These are phyloP conservation scores for Fusarium phyllophilum DNA, from an alignment of 2,329 filamentous ascomycete species.

Conservation along the genomic window DNA sequence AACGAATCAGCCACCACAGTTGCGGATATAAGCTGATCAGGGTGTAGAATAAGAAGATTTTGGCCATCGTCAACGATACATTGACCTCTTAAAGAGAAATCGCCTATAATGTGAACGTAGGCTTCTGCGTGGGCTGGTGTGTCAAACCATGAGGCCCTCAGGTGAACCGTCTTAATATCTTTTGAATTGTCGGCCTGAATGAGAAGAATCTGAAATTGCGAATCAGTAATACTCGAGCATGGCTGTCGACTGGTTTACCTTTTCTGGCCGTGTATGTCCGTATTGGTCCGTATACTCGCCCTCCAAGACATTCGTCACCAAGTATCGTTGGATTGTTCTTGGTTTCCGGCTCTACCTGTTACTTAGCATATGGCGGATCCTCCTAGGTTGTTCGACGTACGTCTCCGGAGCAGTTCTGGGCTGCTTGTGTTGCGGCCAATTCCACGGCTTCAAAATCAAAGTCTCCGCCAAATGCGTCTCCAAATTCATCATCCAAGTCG, in stretches of 20 bases:
- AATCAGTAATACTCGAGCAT: conserved; percentile 26
- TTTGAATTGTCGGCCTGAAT: conserved; percentile 82
- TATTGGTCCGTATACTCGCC: conserved; percentile 73
- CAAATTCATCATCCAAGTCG: conserved; percentile 48
- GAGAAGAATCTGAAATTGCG: conserved; percentile 71
- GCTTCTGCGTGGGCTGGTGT: conserved; percentile 79
- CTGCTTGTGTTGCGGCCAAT: conserved; percentile 76
- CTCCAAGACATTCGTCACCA: conserved; percentile 78
- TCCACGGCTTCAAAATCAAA: conserved; percentile 83
- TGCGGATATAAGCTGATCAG: conserved; percentile 93
- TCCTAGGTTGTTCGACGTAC: conserved; percentile 50
- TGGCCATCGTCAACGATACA: conserved; percentile 85
- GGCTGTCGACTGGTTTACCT: conserved; percentile 63
- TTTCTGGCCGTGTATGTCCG: conserved; percentile 71
- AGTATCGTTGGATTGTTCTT: conserved; percentile 86
- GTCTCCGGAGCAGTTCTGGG: conserved; percentile 49
- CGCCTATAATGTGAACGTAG: conserved; percentile 87
- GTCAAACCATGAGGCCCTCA: conserved; percentile 88
- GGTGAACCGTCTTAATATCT: conserved; percentile 72
- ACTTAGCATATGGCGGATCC: conserved; percentile 66
- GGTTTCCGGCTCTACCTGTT: conserved; percentile 72
- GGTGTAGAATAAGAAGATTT: conserved; percentile 90
- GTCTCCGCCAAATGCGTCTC: conserved; percentile 70
- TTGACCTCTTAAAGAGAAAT: conserved; percentile 74
- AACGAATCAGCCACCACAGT: conserved; percentile 98